Base-by-base conservation (phyloP, 257 asterid species). In the Orobanche coerulescens region DNA sequence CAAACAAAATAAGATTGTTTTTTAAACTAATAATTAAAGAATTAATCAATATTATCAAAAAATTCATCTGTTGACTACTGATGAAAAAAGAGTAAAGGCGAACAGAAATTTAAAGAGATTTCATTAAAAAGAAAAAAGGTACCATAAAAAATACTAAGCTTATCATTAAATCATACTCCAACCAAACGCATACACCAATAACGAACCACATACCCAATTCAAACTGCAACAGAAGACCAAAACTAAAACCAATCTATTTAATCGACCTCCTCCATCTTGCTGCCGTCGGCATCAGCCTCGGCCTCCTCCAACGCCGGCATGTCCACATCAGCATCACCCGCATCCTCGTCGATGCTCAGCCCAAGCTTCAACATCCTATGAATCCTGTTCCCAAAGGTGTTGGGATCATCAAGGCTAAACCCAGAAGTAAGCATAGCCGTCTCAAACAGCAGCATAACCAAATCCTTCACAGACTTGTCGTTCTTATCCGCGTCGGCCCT, bases 341-440 rank as follows among this genome's bases (percentile, higher is more conserved):
- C 69, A 33, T 81, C 91, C 0, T 83, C 91, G 1, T 83, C 91
- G 34, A 83, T 81, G 82, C 91, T 83, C 42, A 83, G 61, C 1
- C 92, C 92, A n/a, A 84, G 88, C 40, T 84, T 84, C 78, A 84
- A 39, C 92, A 84, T 84, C 42, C 92, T 76, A 58, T 84, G 92
- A 26, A 83, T 83, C 65, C 87, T 81, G 81, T 83, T 83, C 6
- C 91, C 87, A 0, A 83, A 83, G 6, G 85, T 83, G 80, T 83
- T 83, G 15, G 91, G 87, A 4, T 83, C 91, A 2, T 83, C 91
- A 0, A 81, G 87, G 76, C 87, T 83, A 75, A 83, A 83, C 0
- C 91, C 87, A 6, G 91, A 83, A 2, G 91, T 83, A 16, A 83
- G 78, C 28, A 83, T 51, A 3, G 87, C 71, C 3, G 91, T 83